Base-by-base conservation (phyloP, 2,329 filamentous ascomycete species). In the Penicillium sp. region DNA sequence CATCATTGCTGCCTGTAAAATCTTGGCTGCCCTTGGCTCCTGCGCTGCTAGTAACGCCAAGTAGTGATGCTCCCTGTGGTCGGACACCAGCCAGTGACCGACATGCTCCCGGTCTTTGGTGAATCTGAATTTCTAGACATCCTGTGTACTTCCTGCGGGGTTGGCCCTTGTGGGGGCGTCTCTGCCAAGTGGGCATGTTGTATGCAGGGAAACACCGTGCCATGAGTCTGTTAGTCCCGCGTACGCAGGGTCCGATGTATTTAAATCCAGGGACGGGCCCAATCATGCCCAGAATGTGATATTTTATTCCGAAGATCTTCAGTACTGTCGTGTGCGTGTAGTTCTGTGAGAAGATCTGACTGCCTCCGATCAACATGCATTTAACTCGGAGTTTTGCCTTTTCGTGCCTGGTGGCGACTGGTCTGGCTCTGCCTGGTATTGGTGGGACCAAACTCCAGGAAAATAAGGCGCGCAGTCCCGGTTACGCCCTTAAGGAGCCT, bases 401-500 rank as follows among this genome's bases (percentile, higher is more conserved):
- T 11, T 60, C 56, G 10, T 50, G 59, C 10, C 50, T 65, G 34
- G 57, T 43, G 14, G 56, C 45, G 14, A 52, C 56, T 26, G 35
- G 57, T 37, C 9, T 62, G 26, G 63, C 62, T 26, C 34, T 37
- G 18, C 59, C 62, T 29, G 51, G 45, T 3, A 48, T 34, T 31
- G 38, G 46, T 7, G 47, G 18, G 18, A 47, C 18, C 11, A 34
- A 18, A 29, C 11, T 24, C 14, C 24, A 43, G 18, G 43, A 32
- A 35, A 58, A 57, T 11, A 55, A 62, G 43, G 43, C 46, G 63
- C 67, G 47, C 39, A 55, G 58, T 34, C 40, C 55, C 10, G 70
- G 61, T 2, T 76, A 82, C 71, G 56, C 70, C 32, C 63, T 70
- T 3, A 71, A 78, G 45, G 56, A 69, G 29, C 74, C 75, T n/a